phyloP scores from a whole-genome alignment of 2,329 filamentous ascomycete species.

The Trichophyton benhamiae region DNA sequence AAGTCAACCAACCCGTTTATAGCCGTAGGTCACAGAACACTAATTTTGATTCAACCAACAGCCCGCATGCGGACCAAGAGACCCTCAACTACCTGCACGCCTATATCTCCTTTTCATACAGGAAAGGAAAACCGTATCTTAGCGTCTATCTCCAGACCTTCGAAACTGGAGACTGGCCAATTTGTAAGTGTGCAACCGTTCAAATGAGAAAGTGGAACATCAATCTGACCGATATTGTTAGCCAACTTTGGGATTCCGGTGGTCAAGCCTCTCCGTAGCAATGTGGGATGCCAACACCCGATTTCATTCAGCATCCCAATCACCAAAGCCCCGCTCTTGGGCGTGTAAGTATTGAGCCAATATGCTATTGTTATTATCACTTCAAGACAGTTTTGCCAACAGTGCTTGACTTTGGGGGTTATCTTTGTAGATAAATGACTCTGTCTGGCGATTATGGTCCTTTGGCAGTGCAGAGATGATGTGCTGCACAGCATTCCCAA shows the following conservation, averaged over 20 bases:
- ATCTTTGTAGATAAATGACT: neutral
- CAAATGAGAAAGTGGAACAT: neutral
- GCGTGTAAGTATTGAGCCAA: conserved; percentile 2
- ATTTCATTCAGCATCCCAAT: neutral
- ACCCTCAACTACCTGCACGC: neutral
- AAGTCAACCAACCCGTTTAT: neutral
- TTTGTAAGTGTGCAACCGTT: neutral
- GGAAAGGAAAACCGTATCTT: neutral
- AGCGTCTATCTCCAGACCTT: neutral
- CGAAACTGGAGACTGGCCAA: conserved; percentile 1
- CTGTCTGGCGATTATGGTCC: neutral
- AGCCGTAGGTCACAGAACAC: neutral
- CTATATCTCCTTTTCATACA: neutral
- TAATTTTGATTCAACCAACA: neutral
- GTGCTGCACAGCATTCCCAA: neutral
- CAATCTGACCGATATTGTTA: neutral
- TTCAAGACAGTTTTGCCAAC: neutral
- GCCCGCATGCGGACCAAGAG: conserved; percentile 2
- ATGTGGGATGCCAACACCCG: neutral
- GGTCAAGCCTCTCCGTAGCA: neutral
- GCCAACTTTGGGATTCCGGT: neutral
- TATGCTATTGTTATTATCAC: conserved; percentile 5
- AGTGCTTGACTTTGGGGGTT: neutral
- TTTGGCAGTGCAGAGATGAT: neutral
- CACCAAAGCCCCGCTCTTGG: neutral